Evolutionary conservation across 2,329 filamentous ascomycete genomes (phyloP), one percentile per base, ranked within the genome.

Genomic region (Penicillium psychrosexuale): DNA sequence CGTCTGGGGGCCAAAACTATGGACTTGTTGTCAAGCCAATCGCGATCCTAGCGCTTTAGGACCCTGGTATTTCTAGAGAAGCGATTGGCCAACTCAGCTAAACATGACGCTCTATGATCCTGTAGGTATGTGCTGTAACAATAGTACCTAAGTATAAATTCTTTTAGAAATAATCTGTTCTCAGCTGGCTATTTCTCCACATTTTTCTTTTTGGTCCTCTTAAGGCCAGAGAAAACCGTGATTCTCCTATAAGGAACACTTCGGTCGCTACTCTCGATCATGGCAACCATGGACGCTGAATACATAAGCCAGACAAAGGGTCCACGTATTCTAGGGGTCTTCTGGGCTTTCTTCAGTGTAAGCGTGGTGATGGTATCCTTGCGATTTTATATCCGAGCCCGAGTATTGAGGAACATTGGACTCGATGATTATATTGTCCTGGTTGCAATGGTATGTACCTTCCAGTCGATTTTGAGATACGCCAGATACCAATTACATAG

Each of bases 361-460:
- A 67, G 61, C 12, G 65, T 65, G 1, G 8, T 71, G 5, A 66
- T 75, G 19, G 68, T 72, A 6, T 46, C 48, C 1, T 65, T 66
- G 2, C 65, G 74, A 12, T 55, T 76, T 11, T 74, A 67, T 33
- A 66, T 71, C 38, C 64, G 72, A 27, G 55, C 50, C 2, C 43
- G 48, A 5, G 62, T 75, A 27, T 56, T 70, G 37, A 62, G 61
- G 13, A 71, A 69, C 24, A 40, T 71, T 15, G 66, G 70, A 0
- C 51, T 65, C 2, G 73, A 77, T 43, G 74, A 76, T 53, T 73
- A 65, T 42, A 52, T 75, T n/a, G 75, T 75, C 47, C 52, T 66
- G 0, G 36, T 61, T 5, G 67, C 71, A 4, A 58, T 72, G 60
- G 72, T 75, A 57, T 50, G 63, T 60, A 30, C 38, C 48, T 28